Base-by-base conservation (phyloP, 2,329 filamentous ascomycete genomes). In the Sporothrix inflata region DNA sequence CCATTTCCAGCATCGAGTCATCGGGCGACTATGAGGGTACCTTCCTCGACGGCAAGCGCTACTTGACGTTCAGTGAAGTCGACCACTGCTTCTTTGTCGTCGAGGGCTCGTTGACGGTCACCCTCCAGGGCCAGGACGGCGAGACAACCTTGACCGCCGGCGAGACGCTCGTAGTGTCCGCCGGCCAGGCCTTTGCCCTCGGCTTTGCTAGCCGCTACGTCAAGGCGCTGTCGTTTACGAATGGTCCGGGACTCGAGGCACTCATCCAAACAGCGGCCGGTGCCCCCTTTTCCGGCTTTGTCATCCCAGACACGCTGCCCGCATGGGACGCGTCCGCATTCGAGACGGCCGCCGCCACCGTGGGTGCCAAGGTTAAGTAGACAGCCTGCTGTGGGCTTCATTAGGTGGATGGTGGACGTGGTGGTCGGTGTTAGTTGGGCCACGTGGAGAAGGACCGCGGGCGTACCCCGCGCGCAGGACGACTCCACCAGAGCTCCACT, bases 1-100 rank as follows among this genome's bases (percentile, higher is more conserved):
- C 65, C 65, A 68, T 68, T 19, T 53, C 65, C 6, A 68, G 65
- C 65, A 68, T 68, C 47, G 65, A 68, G 65, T 51, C 45, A 24
- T 68, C 65, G 16, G 49, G 9, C 11, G 21, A 53, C 19, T 24
- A 40, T 49, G 16, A 24, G 24, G 34, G 21, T n/a, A 38, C 27
- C 2, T 60, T 60, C 27, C 14, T 60, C 24, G 27, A 60, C 16
- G 55, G 55, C 27, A 34, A 38, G 27, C 55, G 55, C 12, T 38
- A 34, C 55, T 27, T 60, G 4, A 60, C 55, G 6, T 60, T 60
- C n/a, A 27, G 27, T 14, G 55, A 38, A 1, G 55, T 60, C 4
- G 55, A 60, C 30, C 55, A 60, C 55, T 60, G 55, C 55, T 60
- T 60, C 27, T 38, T 60, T 60, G 55, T 60, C 55, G 55, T 38